Percentiles rank a stretch among this genome's conserved stretches.
These are phyloP conservation scores for Paraphaeosphaeria sporulosa DNA, from an alignment of 2,329 filamentous ascomycete genomes.

Conservation along the genomic window DNA sequence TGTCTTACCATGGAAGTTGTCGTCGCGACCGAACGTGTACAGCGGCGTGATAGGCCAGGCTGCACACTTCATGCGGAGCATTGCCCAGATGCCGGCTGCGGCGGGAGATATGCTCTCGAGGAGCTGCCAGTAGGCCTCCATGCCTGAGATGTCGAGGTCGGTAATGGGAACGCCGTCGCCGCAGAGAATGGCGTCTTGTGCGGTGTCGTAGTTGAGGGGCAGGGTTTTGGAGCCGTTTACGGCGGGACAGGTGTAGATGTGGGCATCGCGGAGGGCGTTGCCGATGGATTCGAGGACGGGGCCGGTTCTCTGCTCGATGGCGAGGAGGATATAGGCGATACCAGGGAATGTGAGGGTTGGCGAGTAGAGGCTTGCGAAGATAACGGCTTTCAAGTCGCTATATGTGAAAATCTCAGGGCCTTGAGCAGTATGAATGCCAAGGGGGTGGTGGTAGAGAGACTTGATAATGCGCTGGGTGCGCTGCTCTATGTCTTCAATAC, in stretches of 20 bases:
- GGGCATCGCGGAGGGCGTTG: constrained; percentile 20
- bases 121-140: constrained; percentile 44
- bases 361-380: constrained; percentile 49
- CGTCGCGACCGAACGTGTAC: constrained; percentile 39
- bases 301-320: constrained; percentile 41
- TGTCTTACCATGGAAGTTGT: constrained; percentile 48
- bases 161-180: constrained; percentile 49
- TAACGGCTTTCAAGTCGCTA: constrained; percentile 47
- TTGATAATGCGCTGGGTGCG: constrained; percentile 42
- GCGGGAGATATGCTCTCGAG: constrained; percentile 45
- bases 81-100: constrained; percentile 50
- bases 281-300: constrained; percentile 32
- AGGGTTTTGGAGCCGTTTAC: constrained; percentile 27
- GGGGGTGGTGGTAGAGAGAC: constrained; percentile 51
- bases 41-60: constrained; percentile 47
- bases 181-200: constrained; percentile 47
- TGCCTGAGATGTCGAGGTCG: constrained; percentile 30
- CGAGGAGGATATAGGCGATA: constrained; percentile 45
- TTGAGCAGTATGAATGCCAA: constrained; percentile 40
- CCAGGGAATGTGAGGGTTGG: constrained; percentile 44
- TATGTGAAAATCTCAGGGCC: constrained; percentile 50
- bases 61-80: constrained; percentile 48
- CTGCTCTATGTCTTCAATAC: constrained; percentile 45
- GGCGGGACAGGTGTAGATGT: constrained; percentile 37
- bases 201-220: constrained; percentile 12